These are phyloP conservation scores for Zancudomyces culisetae DNA, from an alignment of 371 early-diverging fungal species.

Conservation along the genomic window DNA sequence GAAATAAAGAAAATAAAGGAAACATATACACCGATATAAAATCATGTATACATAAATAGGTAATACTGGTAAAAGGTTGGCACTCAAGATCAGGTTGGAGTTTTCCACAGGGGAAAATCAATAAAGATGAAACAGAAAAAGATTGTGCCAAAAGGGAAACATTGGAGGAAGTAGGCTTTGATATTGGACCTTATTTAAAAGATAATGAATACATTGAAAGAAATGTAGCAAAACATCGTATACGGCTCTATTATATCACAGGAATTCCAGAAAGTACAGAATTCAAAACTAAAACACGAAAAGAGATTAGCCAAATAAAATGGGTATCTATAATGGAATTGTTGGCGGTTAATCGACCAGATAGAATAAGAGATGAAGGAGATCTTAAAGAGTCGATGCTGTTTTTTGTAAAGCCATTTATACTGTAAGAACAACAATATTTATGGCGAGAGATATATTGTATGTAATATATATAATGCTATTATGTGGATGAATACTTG, in stretches of 20 bases:
- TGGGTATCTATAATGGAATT: background rate
- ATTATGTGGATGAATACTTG: background rate
- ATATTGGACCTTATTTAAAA: conserved; percentile 48
- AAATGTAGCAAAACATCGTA: conserved; percentile 66
- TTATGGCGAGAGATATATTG: background rate
- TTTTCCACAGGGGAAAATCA: conserved; percentile 99
- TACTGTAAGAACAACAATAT: background rate
- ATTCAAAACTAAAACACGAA: conserved; percentile 80
- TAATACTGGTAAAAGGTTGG: conserved; percentile 84
- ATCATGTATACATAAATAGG: no score
- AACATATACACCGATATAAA: no score
- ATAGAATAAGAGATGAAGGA: background rate
- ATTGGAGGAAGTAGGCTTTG: conserved; percentile 94
- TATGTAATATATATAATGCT: background rate
- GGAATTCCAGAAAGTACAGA: conserved; percentile 71
- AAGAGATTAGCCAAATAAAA: conserved; percentile 62
- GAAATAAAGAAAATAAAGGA: no score
- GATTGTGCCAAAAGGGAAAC: conserved; percentile 94
- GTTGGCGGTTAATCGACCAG: background rate
- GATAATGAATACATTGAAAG: conserved; percentile 33
- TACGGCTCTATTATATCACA: conserved; percentile 76
- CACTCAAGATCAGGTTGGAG: conserved; percentile 75
- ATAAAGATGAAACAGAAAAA: conserved; percentile 79
- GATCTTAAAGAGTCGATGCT: background rate
- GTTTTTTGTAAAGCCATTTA: background rate